Evolutionary conservation across 176 grass and related monocot genomes (phyloP).

Genomic region (Zoysia japonica): DNA sequence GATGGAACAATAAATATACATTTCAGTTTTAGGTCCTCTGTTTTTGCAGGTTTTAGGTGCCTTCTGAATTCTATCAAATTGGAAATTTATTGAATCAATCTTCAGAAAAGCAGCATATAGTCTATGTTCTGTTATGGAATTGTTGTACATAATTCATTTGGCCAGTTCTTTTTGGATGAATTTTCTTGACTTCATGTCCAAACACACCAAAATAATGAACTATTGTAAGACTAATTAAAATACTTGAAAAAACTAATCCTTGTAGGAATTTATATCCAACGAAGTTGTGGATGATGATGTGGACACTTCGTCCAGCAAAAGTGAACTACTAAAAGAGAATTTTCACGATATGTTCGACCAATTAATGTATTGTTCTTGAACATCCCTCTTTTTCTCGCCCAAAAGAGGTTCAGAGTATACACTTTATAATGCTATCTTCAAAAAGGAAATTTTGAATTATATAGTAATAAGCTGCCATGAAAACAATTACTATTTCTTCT

Average conservation of each 20-base stretch:
- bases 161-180: not conserved
- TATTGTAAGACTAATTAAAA: not conserved
- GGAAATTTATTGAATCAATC: not conserved
- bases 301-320: not conserved
- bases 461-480: not conserved
- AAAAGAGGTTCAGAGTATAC: not conserved
- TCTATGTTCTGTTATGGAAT: not conserved
- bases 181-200: slow-evolving; percentile 3
- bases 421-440: not conserved
- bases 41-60: not conserved
- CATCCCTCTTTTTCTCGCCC: not conserved
- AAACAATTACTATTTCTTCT: not conserved
- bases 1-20: not conserved
- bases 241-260: not conserved
- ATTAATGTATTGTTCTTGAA: not conserved
- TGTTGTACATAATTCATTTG: not conserved
- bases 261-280: not conserved
- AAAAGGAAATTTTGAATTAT: not conserved
- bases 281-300: not conserved
- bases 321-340: not conserved
- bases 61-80: not conserved
- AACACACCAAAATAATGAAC: not conserved
- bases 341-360: not conserved
- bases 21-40: not conserved
- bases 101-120: not conserved